These are phyloP conservation scores for Grammothele lineata DNA, from an alignment of 768 basidiomycete species.

Conservation along the genomic window DNA sequence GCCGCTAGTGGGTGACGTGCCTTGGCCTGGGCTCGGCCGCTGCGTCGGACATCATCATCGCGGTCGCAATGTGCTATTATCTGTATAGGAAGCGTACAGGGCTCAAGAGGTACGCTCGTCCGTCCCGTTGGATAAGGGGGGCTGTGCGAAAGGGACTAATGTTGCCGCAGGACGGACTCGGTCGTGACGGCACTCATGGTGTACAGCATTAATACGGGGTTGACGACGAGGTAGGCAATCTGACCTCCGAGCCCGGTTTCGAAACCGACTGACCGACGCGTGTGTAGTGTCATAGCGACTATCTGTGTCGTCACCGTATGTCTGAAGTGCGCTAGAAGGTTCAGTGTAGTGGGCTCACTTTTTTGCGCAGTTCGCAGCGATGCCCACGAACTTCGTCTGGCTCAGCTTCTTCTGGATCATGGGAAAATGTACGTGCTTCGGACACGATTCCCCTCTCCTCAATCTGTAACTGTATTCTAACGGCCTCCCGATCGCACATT, in stretches of 20 bases:
- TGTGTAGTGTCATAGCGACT: constrained; percentile 15
- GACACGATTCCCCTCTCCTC: not conserved
- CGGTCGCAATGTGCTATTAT: constrained; percentile 43
- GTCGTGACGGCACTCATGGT: constrained; percentile 22
- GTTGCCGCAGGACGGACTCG: constrained; percentile 22
- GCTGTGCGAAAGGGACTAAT: not conserved
- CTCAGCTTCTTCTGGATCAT: constrained; percentile 48
- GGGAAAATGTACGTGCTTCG: constrained; percentile 40
- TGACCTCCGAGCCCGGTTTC: not conserved
- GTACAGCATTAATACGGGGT: constrained; percentile 24
- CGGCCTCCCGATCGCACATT: not conserved
- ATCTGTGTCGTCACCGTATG: constrained; percentile 15
- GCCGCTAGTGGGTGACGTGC: constrained; percentile 45
- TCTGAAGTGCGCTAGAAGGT: not conserved
- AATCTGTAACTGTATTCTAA: too few species aligned
- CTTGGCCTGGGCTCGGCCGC: constrained; percentile 42
- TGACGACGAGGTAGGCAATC: constrained; percentile 20
- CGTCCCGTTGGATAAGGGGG: not conserved
- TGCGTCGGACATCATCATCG: constrained; percentile 48
- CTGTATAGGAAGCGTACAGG: constrained; percentile 46
- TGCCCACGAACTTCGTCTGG: constrained; percentile 46
- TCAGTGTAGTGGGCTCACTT: not conserved
- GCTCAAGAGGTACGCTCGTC: constrained; percentile 32
- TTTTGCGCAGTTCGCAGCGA: constrained; percentile 17
- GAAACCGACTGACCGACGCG: not conserved